Percentiles rank a stretch among this genome's conserved stretches.
Evolutionary conservation across 306 rosid species (phyloP).

Genomic region (Gastrolobium villosum): DNA sequence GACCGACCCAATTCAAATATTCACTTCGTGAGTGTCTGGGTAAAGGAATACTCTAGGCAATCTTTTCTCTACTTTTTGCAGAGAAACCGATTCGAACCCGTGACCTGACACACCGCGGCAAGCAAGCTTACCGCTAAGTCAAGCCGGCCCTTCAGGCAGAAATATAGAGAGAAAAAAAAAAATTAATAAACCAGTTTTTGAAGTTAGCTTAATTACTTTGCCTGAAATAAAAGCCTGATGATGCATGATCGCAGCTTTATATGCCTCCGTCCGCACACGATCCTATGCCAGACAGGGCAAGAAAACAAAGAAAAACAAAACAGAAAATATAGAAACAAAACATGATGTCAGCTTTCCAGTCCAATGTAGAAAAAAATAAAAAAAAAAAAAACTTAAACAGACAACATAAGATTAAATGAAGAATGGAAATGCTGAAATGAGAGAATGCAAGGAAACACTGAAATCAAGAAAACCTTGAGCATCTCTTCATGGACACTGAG

Average conservation of each 20-base stretch:
- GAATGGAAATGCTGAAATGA: not conserved
- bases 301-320: not conserved
- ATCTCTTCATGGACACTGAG: slow-evolving; percentile 86
- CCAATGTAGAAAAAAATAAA: not conserved
- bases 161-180: not conserved
- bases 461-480: slow-evolving; percentile 67
- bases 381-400: not conserved
- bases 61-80: too few relatives aligned
- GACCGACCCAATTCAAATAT: too few relatives aligned
- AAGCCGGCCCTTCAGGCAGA: slow-evolving; percentile 14
- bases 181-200: not conserved
- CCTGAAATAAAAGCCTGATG: slow-evolving; percentile 66
- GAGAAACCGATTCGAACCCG: too few relatives aligned
- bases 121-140: too few relatives aligned
- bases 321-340: not conserved
- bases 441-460: not conserved
- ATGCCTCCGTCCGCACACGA: slow-evolving; percentile 74
- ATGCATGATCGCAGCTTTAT: slow-evolving; percentile 69
- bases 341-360: slow-evolving; percentile 1
- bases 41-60: too few relatives aligned
- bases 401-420: not conserved
- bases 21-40: too few relatives aligned
- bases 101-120: too few relatives aligned
- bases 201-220: slow-evolving; percentile 59
- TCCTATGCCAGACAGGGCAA: slow-evolving; percentile 56